Base-by-base conservation (phyloP, 164 flowering plant species). In the Umbilicus rupestris region DNA sequence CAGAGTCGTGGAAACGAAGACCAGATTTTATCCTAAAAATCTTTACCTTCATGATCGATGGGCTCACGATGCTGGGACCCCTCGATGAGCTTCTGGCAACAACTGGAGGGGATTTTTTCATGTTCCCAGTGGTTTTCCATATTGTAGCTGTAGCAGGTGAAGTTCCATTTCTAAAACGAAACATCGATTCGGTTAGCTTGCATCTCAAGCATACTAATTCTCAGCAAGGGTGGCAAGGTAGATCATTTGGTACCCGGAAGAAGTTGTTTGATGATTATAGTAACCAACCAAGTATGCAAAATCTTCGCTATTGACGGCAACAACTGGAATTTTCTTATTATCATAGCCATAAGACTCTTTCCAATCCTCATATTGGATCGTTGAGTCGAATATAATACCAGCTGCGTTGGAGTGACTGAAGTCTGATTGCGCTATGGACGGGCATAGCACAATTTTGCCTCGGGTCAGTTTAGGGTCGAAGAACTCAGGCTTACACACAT, bases 31-130 rank as follows among this genome's bases (percentile, higher is more conserved):
- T 35, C 7, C 7, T 35, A 35, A 35, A 35, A 50, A 9, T 9
- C n/a, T 47, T 35, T 50, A 50, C 57, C 57, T 50, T 50, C 57
- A 50, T 12, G 57, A 50, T 50, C 17, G 26, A 20, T 50, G 57
- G 57, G 28, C 22, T 28, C 8, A 50, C 22, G 57, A 50, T 9
- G 22, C 9, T 22, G 17, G 57, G 57, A 8, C 57, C 57, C 3
- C 57, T 50, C 1, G 57, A 50, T 50, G 57, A 50, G 22, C n/a
- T 12, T 1, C 20, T 20, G 2, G 57, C 57, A 50, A 12, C 28
- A 50, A 14, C 9, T 0, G 57, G 57, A 50, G 57, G 28, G 37
- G 15, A 50, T 7, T 10, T 50, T 28, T 20, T 24, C 22, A 3
- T 35, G 37, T 3, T 35, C 37, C 7, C 37, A 3, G 4, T 7